Evolutionary conservation across 1,284 basidiomycete species (phyloP).

Genomic region (Melampsora medusae): DNA sequence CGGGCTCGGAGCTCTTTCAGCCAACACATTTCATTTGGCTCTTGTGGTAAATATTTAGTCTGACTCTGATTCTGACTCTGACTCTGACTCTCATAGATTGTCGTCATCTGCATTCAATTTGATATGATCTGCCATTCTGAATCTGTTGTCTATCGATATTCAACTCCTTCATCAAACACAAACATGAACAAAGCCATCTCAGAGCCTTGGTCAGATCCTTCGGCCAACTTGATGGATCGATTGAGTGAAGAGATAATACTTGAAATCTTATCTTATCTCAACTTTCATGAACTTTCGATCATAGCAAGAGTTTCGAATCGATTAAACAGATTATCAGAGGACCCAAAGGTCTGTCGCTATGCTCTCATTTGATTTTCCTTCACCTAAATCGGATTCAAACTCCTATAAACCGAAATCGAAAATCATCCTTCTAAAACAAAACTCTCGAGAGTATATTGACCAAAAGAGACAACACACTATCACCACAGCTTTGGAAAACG

Average conservation of each 20-base stretch:
- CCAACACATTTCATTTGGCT: too few species aligned
- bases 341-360: slow-evolving; percentile 22
- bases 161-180: too few species aligned
- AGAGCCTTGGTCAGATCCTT: too few species aligned
- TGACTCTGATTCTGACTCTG: too few species aligned
- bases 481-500: slow-evolving; percentile 26
- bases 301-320: slow-evolving; percentile 12
- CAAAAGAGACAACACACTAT: slow-evolving; percentile 8
- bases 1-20: too few species aligned
- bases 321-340: slow-evolving; percentile 36
- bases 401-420: neutral
- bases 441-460: neutral
- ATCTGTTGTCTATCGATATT: too few species aligned
- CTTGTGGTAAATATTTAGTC: too few species aligned
- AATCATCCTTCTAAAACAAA: too few species aligned
- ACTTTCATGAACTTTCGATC: slow-evolving; percentile 17
- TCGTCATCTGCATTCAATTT: too few species aligned
- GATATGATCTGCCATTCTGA: too few species aligned
- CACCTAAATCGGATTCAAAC: neutral
- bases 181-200: too few species aligned
- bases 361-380: neutral
- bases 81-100: too few species aligned
- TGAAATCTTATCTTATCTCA: slow-evolving; percentile 32
- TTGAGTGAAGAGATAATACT: slow-evolving; percentile 32
- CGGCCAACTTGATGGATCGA: neutral